Base-by-base conservation (phyloP, 257 asterid genomes). In the Gentiana straminea region DNA sequence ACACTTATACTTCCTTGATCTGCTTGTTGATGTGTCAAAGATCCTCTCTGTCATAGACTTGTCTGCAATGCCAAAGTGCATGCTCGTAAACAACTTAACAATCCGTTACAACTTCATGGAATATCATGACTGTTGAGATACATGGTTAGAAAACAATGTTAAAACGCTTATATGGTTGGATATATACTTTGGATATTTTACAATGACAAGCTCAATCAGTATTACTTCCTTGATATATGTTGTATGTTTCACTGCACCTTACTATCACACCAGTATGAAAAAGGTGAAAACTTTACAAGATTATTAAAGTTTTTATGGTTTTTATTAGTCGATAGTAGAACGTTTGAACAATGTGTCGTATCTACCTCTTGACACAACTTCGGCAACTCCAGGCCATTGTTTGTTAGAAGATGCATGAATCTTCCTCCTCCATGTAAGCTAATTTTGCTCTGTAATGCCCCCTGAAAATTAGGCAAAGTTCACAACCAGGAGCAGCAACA, bases 1-100 rank as follows among this genome's bases (percentile, higher is more conserved):
- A 58, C 95, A 81, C 81, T 86, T 90, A 82, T 75, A 90, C 67
- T 82, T 90, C 77, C 94, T 79, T 70, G 89, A 71, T 79, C 86
- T 79, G 77, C 68, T 76, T 44, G 66, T 69, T 33, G 94, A 59
- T 50, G 70, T 66, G 60, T 81, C 94, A 49, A 78, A 65, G 59
- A 69, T 62, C 67, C 76, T 82, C 64, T 82, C 95, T 13, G 80
- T 67, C 66, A 69, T 59, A 59, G 70, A 37, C 63, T 74, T 82
- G 52, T 76, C 88, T 79, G 86, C 52, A 48, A 55, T 44, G 71
- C 13, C 51, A 70, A 39, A 24, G 24, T 24, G 24, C 24, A 24
- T 24, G 24, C 24, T 24, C 24, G 24, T 24, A 24, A 24, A 24
- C 24, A 24, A 24, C 24, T 24, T 24, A 24, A 24, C 24, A 24